phyloP scores from a whole-genome alignment of 768 basidiomycete genomes.

The Coprinopsis marcescibilis region DNA sequence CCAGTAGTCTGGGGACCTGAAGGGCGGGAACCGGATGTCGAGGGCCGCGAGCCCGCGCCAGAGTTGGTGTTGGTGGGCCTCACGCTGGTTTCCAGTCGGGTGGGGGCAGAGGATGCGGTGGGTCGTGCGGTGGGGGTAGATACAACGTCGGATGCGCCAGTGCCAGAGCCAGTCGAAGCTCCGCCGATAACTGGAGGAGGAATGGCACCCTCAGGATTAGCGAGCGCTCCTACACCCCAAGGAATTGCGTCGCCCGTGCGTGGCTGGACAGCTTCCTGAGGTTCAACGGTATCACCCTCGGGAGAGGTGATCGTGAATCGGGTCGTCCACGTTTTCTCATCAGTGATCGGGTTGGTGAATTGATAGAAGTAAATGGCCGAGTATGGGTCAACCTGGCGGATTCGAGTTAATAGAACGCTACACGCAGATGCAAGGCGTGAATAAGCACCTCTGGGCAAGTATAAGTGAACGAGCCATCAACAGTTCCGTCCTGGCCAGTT shows the following conservation, averaged over 20 bases:
- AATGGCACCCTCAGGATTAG: slow-evolving; percentile 34
- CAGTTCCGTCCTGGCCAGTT: slow-evolving; percentile 58
- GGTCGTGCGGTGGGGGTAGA: slow-evolving; percentile 6
- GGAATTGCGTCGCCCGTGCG: slow-evolving; percentile 45
- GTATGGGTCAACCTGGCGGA: slow-evolving; percentile 50
- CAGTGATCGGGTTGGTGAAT: slow-evolving; percentile 44
- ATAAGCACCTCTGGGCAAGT: slow-evolving; percentile 62
- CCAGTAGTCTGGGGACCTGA: background rate
- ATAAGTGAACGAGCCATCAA: slow-evolving; percentile 42
- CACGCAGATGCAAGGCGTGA: background rate
- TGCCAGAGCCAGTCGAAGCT: slow-evolving; percentile 1
- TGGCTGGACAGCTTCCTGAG: slow-evolving; percentile 51
- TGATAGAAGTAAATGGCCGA: slow-evolving; percentile 79
- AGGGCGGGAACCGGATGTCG: background rate
- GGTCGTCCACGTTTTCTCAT: slow-evolving; percentile 57
- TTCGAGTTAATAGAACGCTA: background rate
- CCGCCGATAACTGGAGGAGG: slow-evolving; percentile 27
- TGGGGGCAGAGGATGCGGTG: slow-evolving; percentile 1
- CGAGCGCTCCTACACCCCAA: slow-evolving; percentile 64
- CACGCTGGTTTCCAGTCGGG: slow-evolving; percentile 2
- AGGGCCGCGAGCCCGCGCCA: background rate
- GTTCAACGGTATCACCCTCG: slow-evolving; percentile 37
- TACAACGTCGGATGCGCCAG: slow-evolving; percentile 5
- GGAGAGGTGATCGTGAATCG: slow-evolving; percentile 68
- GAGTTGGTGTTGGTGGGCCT: slow-evolving; percentile 1